These are phyloP conservation scores for Aureobasidium sp. DNA, from an alignment of 2,329 filamentous ascomycete genomes.

Conservation along the genomic window DNA sequence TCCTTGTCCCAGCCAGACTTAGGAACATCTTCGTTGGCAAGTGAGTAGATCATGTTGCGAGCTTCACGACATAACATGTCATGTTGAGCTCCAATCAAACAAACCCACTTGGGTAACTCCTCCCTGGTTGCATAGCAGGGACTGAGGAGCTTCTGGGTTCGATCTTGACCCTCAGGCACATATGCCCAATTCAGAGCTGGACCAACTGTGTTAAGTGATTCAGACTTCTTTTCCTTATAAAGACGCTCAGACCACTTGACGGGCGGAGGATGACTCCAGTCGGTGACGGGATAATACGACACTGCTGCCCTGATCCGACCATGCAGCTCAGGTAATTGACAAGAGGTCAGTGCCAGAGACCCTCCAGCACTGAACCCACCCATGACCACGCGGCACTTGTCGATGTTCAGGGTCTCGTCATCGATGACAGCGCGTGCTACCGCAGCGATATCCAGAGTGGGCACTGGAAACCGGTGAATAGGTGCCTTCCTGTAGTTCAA, in stretches of 20 bases:
- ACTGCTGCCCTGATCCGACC: neutral
- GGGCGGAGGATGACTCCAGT: neutral
- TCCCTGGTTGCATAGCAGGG: neutral
- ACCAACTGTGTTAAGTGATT: neutral
- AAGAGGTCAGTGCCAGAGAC: neutral
- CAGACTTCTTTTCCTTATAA: neutral
- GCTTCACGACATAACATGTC: constrained; percentile 1
- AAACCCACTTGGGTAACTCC: neutral
- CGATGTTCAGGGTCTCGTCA: neutral
- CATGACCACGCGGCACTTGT: neutral
- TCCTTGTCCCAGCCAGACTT: neutral
- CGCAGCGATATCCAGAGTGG: neutral
- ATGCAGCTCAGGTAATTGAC: neutral
- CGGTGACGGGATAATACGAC: neutral
- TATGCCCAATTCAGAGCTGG: neutral
- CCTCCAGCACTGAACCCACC: neutral
- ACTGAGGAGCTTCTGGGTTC: neutral
- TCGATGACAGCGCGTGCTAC: neutral
- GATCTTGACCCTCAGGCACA: neutral
- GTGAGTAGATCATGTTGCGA: neutral
- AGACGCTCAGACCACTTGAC: neutral
- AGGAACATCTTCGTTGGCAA: neutral
- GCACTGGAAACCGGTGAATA: neutral
- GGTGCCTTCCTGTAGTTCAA: neutral
- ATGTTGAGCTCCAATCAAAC: constrained; percentile 1